Evolutionary conservation across 495 filamentous ascomycete species (phyloP), one percentile per base, ranked within the genome.

Genomic region (Pseudevernia furfuracea): DNA sequence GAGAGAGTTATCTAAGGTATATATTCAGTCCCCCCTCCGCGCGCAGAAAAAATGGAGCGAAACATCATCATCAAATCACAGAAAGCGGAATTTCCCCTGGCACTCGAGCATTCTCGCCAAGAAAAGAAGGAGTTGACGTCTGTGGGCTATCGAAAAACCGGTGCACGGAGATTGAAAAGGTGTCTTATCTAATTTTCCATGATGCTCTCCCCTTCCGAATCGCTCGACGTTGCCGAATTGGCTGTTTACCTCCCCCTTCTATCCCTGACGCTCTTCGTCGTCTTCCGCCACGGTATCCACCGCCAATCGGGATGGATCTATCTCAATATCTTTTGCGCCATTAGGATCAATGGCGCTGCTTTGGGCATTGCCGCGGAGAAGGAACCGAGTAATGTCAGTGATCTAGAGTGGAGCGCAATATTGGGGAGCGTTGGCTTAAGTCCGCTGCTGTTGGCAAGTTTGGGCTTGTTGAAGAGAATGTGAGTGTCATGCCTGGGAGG

Each of bases 141-240:
- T n/a, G n/a, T n/a, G n/a, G n/a, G n/a, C n/a, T n/a, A n/a, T n/a
- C n/a, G n/a, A n/a, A n/a, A n/a, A n/a, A n/a, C n/a, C n/a, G n/a
- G n/a, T n/a, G n/a, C n/a, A n/a, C n/a, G n/a, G n/a, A n/a, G n/a
- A n/a, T n/a, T n/a, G n/a, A n/a, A n/a, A n/a, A n/a, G n/a, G n/a
- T n/a, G n/a, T n/a, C n/a, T n/a, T n/a, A n/a, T n/a, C n/a, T n/a
- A n/a, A 36, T 36, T 36, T n/a, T 5, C 48, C 58, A 62, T 38
- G 36, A 61, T 68, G 52, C 12, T n/a, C n/a, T 14, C n/a, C 12
- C 43, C 58, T 6, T 34, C 23, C 30, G 63, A 64, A 57, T 46
- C 58, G 30, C 46, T 70, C n/a, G 62, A 58, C 30, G 66, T 70
- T 17, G 68, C 61, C 58, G 66, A 68, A 25, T 23, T 68, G n/a